Evolutionary conservation across 202 grass and related monocot genomes (phyloP), one percentile per base, ranked within the genome.

Genomic region (Cymbopogon flexuosus): DNA sequence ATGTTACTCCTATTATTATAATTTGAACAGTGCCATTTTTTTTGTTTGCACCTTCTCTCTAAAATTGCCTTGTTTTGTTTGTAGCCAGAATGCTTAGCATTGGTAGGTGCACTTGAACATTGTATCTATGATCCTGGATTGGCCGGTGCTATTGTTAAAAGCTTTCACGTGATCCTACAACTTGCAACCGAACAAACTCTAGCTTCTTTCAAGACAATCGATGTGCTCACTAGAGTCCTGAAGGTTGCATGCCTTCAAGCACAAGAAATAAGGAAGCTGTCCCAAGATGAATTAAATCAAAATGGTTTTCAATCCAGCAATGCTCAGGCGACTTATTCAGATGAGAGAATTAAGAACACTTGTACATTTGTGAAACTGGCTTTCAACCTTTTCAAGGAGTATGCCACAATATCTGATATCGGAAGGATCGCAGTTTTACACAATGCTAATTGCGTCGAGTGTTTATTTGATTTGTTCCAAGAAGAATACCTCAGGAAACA

Each of bases 21-120:
- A 62, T 79, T 57, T 79, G 35, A 63, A 31, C 21, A 70, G 14
- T 75, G n/a, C 9, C 52, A 83, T 40, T 73, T 46, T 22, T 47
- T 79, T 73, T 67, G 31, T 81, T 76, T 70, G 27, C 27, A 72
- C 58, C 49, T 51, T 83, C 45, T 83, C 34, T 70, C 60, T 87
- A 62, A 77, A 68, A 42, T 46, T 30, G 1, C 60, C 60, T 80
- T 74, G 21, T 82, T 87, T 86, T 81, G 65, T 78, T 86, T 93
- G 86, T 93, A 98, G 95, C 82, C 92, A 65, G 95, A 98, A 84
- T 98, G 95, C 90, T 93, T 83, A 72, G 82, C 90, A 42, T 76
- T 98, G 62, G 56, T 98, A 79, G 75, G 82, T 61, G 86, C 77
- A 33, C 92, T 98, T 72, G 95, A 98, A 68, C 61, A 80, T 62